A percentile compares a stretch with the other conserved stretches of the same genome.
Evolutionary conservation across 495 filamentous ascomycete genomes (phyloP).

Genomic region (Penicillium psychrofluorescens): DNA sequence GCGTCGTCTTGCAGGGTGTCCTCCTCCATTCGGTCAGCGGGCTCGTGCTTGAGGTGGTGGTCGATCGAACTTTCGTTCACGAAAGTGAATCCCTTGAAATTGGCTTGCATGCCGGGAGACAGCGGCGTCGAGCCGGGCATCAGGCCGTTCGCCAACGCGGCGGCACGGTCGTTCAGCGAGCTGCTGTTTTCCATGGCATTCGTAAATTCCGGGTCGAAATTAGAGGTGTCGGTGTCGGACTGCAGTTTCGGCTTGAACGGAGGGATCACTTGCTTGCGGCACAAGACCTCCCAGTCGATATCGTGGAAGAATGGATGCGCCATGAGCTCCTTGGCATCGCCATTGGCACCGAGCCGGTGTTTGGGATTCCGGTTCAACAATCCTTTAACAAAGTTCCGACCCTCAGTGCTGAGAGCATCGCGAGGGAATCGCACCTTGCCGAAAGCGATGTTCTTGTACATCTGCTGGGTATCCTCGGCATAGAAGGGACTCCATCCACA

Average conservation of each 20-base stretch:
- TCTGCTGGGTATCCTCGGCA: constrained; percentile 97
- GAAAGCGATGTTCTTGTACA: constrained; percentile 99
- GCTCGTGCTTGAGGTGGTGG: constrained; percentile 67
- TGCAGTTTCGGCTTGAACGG: constrained; percentile 97
- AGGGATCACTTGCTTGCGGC: constrained; percentile 87
- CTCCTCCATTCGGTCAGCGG: constrained; percentile 64
- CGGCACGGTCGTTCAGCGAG: constrained; percentile 83
- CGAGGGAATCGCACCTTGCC: constrained; percentile 95
- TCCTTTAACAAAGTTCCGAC: constrained; percentile 96
- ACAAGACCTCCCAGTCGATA: constrained; percentile 81
- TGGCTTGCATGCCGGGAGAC: constrained; percentile 91
- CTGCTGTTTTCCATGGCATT: constrained; percentile 66
- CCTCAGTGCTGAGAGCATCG: constrained; percentile 88
- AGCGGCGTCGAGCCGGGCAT: constrained; percentile 83
- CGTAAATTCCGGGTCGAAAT: constrained; percentile 98
- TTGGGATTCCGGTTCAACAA: constrained; percentile 94
- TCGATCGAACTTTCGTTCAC: constrained; percentile 96
- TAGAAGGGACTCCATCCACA: constrained; percentile 99
- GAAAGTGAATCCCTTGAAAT: constrained; percentile 97
- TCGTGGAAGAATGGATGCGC: constrained; percentile 90
- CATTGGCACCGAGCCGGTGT: constrained; percentile 83
- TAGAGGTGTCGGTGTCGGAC: constrained; percentile 89
- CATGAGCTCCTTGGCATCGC: constrained; percentile 93
- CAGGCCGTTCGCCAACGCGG: constrained; percentile 63
- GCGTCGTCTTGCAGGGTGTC: constrained; percentile 52